Evolutionary conservation across 2,329 filamentous ascomycete species (phyloP).

Genomic region (Clonostachys chloroleuca): DNA sequence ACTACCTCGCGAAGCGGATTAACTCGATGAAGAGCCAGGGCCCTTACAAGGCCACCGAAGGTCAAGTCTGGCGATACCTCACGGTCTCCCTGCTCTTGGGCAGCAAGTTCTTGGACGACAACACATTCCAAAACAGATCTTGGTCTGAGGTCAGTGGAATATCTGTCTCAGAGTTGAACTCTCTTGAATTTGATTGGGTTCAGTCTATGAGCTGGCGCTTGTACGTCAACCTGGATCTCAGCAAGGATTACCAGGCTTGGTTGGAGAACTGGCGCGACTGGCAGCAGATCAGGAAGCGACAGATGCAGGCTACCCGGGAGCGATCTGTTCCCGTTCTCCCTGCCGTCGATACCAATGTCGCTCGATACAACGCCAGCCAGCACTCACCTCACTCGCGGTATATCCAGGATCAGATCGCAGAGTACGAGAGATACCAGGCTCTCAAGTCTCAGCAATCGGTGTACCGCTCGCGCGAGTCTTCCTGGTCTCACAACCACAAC

Average conservation of each 20-base stretch:
- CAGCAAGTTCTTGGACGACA: slow-evolving; percentile 95
- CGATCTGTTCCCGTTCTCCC: slow-evolving; percentile 43
- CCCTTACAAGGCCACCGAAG: slow-evolving; percentile 55
- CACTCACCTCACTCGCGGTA: slow-evolving; percentile 36
- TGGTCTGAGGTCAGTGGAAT: slow-evolving; percentile 96
- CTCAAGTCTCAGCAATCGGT: slow-evolving; percentile 33
- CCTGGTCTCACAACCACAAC: slow-evolving; percentile 31
- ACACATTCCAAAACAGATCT: slow-evolving; percentile 95
- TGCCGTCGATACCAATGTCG: slow-evolving; percentile 36
- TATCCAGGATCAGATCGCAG: slow-evolving; percentile 50
- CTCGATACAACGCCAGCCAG: slow-evolving; percentile 29
- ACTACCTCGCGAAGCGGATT: slow-evolving; percentile 82
- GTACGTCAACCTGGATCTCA: slow-evolving; percentile 77
- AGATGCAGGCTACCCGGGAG: slow-evolving; percentile 43
- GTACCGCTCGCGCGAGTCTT: slow-evolving; percentile 38
- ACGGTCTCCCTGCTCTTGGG: slow-evolving; percentile 81
- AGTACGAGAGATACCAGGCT: slow-evolving; percentile 44
- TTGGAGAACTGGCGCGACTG: slow-evolving; percentile 56
- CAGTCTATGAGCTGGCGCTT: slow-evolving; percentile 77
- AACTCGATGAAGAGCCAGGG: slow-evolving; percentile 60
- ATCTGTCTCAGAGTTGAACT: slow-evolving; percentile 76
- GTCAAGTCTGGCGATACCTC: slow-evolving; percentile 81
- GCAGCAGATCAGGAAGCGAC: slow-evolving; percentile 50
- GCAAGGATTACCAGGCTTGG: slow-evolving; percentile 66
- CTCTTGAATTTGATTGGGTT: slow-evolving; percentile 85